Evolutionary conservation across 2,329 filamentous ascomycete genomes (phyloP).

Genomic region (Coleophoma cylindrospora): DNA sequence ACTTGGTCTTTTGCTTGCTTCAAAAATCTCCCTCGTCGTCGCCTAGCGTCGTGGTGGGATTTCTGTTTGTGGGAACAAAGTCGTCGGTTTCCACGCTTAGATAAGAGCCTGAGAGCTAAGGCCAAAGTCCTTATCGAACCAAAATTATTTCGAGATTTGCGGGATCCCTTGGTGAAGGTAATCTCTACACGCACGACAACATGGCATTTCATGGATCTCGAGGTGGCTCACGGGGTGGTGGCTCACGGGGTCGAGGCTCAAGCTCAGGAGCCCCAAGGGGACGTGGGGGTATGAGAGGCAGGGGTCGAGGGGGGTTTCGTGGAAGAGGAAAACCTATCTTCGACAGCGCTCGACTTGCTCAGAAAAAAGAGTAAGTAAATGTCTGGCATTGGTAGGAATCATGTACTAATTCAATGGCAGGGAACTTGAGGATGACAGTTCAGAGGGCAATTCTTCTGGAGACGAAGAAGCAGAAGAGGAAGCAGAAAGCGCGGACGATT

Average conservation of each 20-base stretch:
- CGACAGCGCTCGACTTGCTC: conserved; percentile 39
- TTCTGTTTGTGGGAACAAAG: neutral
- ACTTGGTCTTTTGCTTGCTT: neutral
- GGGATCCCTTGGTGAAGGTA: too few relatives aligned
- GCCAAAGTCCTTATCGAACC: too few relatives aligned
- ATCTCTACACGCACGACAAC: neutral
- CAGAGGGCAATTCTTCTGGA: conserved; percentile 31
- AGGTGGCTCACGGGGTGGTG: conserved; percentile 1
- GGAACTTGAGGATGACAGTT: conserved; percentile 16
- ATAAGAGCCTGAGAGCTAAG: conserved; percentile 1
- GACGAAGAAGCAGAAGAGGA: conserved; percentile 35
- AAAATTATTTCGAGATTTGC: too few relatives aligned
- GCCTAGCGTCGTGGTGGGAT: conserved; percentile 4
- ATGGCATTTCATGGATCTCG: conserved; percentile 17
- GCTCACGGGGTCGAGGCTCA: conserved; percentile 2
- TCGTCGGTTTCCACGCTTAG: conserved; percentile 1
- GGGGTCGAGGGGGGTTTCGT: conserved; percentile 13
- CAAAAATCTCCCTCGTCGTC: conserved; percentile 14
- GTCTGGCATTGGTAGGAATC: neutral
- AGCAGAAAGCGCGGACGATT: conserved; percentile 38
- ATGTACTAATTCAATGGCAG: conserved; percentile 10
- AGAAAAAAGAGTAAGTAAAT: conserved; percentile 30
- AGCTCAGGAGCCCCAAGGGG: conserved; percentile 10
- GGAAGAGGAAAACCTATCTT: conserved; percentile 35
- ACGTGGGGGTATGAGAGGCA: conserved; percentile 20